A percentile compares a stretch with the other conserved stretches of the same genome.
Evolutionary conservation across 495 filamentous ascomycete species (phyloP).

Genomic region (Durotheca rogersii): DNA sequence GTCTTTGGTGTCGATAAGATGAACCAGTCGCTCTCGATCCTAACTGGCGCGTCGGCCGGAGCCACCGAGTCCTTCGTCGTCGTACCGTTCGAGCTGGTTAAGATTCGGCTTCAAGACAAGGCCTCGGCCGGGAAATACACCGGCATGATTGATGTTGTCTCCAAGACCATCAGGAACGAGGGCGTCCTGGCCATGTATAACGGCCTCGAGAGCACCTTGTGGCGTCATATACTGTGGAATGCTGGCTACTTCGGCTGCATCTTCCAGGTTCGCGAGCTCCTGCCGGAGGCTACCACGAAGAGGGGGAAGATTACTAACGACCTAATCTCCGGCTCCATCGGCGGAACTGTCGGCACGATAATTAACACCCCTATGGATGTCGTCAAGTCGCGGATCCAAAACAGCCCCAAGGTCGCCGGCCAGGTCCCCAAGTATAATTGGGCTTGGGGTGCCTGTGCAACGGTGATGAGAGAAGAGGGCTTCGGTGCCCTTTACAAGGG

Average conservation of each 20-base stretch:
- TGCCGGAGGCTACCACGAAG: conserved; percentile 80
- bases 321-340: conserved; percentile 78
- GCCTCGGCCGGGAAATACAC: conserved; percentile 92
- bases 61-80: conserved; percentile 96
- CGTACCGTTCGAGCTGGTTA: conserved; percentile 87
- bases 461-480: conserved; percentile 90
- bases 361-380: conserved; percentile 98
- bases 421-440: conserved; percentile 92
- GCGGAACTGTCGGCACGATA: conserved; percentile 89
- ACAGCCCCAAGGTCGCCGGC: conserved; percentile 78
- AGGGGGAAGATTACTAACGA: conserved; percentile 79
- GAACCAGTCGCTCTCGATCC: conserved; percentile 82
- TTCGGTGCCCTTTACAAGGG: conserved; percentile 94
- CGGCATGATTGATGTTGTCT: conserved; percentile 87
- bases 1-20: conserved; percentile 81
- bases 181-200: conserved; percentile 91
- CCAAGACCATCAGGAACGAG: conserved; percentile 76
- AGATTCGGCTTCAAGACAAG: conserved; percentile 92
- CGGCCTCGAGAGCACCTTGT: conserved; percentile 91
- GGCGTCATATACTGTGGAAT: conserved; percentile 98
- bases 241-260: conserved; percentile 97
- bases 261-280: conserved; percentile 83
- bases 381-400: conserved; percentile 96
- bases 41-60: conserved; percentile 92
- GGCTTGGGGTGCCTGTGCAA: conserved; percentile 83